Base-by-base conservation (phyloP, 164 flowering plant species). In the Aristolochia fimbriata region DNA sequence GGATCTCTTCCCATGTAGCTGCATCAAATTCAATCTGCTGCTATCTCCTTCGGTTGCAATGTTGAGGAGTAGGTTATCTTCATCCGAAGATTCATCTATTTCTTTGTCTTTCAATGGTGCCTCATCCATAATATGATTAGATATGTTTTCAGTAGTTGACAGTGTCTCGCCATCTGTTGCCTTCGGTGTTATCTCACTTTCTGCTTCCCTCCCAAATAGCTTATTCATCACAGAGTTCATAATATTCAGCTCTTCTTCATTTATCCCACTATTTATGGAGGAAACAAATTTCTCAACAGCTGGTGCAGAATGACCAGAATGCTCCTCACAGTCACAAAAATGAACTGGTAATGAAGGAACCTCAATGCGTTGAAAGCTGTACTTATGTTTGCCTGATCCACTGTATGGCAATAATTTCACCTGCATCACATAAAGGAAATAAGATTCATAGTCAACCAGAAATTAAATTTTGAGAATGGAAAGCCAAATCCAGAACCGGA, bases 381-480 rank as follows among this genome's bases (percentile, higher is more conserved):
- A 93, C 64, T 87, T 89, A 78, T 93, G 98, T 70, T 87, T 93
- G 62, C 98, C 97, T 19, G 85, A 77, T 65, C 98, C 98, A 62
- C 67, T 67, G 27, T 73, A 74, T 45, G 94, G 94, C 62, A 93
- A 30, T 24, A 79, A 27, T 62, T 82, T 92, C 31, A 89, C 74
- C 98, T 87, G 78, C 68, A 77, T 47, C 51, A 37, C 17, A 64
- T 58, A 37, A 58, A 3, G 4, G 43, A 10, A 37, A 37, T 37
- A 0, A 37, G 43, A 27, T 2, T 5, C 30, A 27, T 27, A 27
- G 30, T 27, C 30, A 27, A 27, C 5, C 30, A 27, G 30, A 27
- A 27, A 27, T 27, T 2, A 27, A 27, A 27, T 27, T 2, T 5
- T 27, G 30, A 27, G 3, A 2, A 27, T 27, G 30, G 30, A 2